Conservation (phyloP, 192 early-diverging fungal genomes). For the Mortierella hygrophila region DNA sequence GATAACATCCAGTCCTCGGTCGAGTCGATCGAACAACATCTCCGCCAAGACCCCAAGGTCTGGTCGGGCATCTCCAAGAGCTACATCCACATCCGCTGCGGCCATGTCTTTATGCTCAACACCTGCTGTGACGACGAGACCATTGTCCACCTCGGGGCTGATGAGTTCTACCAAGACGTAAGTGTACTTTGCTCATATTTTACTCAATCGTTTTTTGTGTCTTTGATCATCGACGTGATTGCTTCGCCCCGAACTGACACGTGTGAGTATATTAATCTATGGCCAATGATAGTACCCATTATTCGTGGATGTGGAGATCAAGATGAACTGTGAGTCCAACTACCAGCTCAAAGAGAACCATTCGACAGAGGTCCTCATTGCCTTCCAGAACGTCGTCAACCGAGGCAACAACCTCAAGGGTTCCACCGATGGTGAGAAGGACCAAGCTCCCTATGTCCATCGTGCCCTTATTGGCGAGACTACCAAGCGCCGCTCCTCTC, state of each 20-base stretch:
- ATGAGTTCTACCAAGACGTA: constrained; percentile 34
- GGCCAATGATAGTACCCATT: constrained; percentile 26
- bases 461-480: constrained; percentile 4
- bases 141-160: constrained; percentile 25
- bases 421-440: not conserved
- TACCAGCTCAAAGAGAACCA: constrained; percentile 1
- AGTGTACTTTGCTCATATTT: not conserved
- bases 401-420: not conserved
- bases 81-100: constrained; percentile 39
- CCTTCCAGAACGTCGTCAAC: constrained; percentile 29
- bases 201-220: not conserved
- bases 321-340: constrained; percentile 35
- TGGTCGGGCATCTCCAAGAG: constrained; percentile 30
- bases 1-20: constrained; percentile 39
- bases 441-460: constrained; percentile 19
- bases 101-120: constrained; percentile 37
- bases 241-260: not conserved
- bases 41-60: constrained; percentile 18
- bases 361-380: constrained; percentile 15
- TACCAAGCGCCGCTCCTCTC: constrained; percentile 5
- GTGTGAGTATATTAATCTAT: not conserved
- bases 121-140: constrained; percentile 31
- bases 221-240: not conserved
- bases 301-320: constrained; percentile 47
- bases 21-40: constrained; percentile 28